Percentiles rank a stretch among this genome's conserved stretches.
Conservation (phyloP, 257 asterid species). For the Verbena officinalis region DNA sequence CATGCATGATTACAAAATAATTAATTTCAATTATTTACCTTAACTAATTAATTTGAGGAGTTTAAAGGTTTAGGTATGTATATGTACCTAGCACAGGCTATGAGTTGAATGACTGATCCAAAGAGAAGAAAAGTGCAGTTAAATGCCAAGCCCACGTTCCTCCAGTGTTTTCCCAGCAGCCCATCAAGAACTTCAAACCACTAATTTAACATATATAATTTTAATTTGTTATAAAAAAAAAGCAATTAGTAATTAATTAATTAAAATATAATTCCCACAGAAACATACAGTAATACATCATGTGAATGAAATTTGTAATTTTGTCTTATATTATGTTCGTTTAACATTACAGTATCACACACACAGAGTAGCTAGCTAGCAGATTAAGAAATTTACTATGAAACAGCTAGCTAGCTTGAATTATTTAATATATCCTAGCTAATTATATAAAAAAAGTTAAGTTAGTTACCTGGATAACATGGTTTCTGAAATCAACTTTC, state of each 20-base stretch:
- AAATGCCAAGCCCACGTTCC: constrained; percentile 95
- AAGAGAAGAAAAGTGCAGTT: constrained; percentile 94
- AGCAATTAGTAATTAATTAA: not conserved
- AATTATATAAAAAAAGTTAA: too few species aligned
- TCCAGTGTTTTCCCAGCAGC: constrained; percentile 87
- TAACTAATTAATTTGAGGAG: too few species aligned
- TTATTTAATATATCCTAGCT: too few species aligned
- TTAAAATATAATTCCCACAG: not conserved
- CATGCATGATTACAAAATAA: constrained; percentile 10
- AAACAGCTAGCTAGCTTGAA: too few species aligned
- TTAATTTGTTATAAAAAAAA: not conserved
- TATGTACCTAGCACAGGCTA: constrained; percentile 91
- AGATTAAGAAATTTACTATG: too few species aligned
- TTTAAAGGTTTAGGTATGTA: too few species aligned
- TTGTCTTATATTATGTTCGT: not conserved
- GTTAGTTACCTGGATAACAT: constrained; percentile 98
- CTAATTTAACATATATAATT: constrained; percentile 30
- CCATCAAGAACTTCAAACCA: constrained; percentile 99
- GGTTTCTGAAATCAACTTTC: constrained; percentile 84
- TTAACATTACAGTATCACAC: too few species aligned
- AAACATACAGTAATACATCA: constrained; percentile 23
- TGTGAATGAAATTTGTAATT: constrained; percentile 28
- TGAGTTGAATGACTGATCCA: constrained; percentile 97
- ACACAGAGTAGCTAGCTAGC: too few species aligned
- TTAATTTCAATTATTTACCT: not conserved